phyloP scores from a whole-genome alignment of 345 rosid genomes.

The Carallia brachiata region DNA sequence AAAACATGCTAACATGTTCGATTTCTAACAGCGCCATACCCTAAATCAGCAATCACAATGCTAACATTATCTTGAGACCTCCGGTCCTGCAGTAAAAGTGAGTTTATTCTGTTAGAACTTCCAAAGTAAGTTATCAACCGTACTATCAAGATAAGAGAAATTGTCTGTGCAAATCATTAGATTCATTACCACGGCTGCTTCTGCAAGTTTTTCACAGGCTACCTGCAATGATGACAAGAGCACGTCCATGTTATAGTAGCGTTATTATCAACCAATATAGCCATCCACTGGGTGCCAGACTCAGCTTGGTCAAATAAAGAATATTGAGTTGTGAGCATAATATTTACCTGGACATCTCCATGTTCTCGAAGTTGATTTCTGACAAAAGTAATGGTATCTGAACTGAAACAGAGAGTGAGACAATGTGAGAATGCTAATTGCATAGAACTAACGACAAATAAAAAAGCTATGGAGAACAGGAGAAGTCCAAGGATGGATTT shows the following conservation, averaged over 20 bases:
- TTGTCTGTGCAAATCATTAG: constrained; percentile 27
- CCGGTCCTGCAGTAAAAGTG: constrained; percentile 54
- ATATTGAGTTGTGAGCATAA: neutral
- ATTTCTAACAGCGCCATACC: constrained; percentile 36
- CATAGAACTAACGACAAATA: too few species aligned
- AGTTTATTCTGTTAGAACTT: constrained; percentile 15
- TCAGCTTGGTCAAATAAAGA: neutral
- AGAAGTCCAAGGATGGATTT: too few species aligned
- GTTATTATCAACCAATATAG: neutral
- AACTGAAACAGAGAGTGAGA: constrained; percentile 45
- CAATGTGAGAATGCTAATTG: neutral
- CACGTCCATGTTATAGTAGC: neutral
- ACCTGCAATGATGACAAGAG: constrained; percentile 45
- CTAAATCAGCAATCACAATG: constrained; percentile 75
- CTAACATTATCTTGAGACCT: constrained; percentile 77
- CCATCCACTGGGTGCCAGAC: neutral
- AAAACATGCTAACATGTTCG: too few species aligned
- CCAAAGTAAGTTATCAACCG: neutral
- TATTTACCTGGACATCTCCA: constrained; percentile 85
- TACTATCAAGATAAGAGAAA: constrained; percentile 1
- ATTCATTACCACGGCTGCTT: constrained; percentile 64
- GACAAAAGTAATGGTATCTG: constrained; percentile 68
- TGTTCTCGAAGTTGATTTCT: constrained; percentile 78
- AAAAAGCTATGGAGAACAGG: neutral
- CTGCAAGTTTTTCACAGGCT: constrained; percentile 86